Conservation (phyloP, 2,329 filamentous ascomycete genomes). For the Penicillium brasilianum region DNA sequence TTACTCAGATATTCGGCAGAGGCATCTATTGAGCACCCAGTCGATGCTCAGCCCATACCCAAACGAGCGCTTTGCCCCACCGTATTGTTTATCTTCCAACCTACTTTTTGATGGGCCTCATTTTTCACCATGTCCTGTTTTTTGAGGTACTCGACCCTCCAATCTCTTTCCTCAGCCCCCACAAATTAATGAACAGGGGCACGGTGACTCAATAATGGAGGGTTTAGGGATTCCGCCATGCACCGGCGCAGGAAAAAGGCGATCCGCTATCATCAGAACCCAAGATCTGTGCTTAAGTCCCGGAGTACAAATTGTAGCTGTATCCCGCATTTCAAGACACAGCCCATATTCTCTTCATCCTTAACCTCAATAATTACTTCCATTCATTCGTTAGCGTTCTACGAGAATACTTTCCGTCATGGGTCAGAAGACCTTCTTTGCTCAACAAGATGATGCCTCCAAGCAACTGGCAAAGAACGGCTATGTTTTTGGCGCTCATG, state of each 20-base stretch:
- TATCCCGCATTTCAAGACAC: background rate
- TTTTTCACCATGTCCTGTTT: slow-evolving; percentile 9
- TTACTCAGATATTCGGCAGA: slow-evolving; percentile 19
- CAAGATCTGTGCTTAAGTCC: background rate
- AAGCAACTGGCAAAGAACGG: slow-evolving; percentile 17
- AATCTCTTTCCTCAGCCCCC: slow-evolving; percentile 4
- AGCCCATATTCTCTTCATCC: background rate
- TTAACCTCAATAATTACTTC: background rate
- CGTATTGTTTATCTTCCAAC: slow-evolving; percentile 10
- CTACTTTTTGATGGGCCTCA: slow-evolving; percentile 18
- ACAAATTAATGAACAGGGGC: background rate
- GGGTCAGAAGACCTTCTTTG: slow-evolving; percentile 19
- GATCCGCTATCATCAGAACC: background rate
- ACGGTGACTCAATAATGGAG: slow-evolving; percentile 12
- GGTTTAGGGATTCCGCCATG: background rate
- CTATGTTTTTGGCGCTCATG: slow-evolving; percentile 24
- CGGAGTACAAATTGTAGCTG: slow-evolving; percentile 1
- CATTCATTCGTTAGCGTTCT: background rate
- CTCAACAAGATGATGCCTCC: slow-evolving; percentile 17
- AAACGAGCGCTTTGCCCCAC: slow-evolving; percentile 17
- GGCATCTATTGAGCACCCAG: slow-evolving; percentile 23
- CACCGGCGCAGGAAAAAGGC: background rate
- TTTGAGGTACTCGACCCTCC: slow-evolving; percentile 9
- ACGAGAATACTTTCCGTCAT: slow-evolving; percentile 10
- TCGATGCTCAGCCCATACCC: slow-evolving; percentile 16